Conservation (phyloP, 352 stramenopile species). For the Pythium rishiriense region DNA sequence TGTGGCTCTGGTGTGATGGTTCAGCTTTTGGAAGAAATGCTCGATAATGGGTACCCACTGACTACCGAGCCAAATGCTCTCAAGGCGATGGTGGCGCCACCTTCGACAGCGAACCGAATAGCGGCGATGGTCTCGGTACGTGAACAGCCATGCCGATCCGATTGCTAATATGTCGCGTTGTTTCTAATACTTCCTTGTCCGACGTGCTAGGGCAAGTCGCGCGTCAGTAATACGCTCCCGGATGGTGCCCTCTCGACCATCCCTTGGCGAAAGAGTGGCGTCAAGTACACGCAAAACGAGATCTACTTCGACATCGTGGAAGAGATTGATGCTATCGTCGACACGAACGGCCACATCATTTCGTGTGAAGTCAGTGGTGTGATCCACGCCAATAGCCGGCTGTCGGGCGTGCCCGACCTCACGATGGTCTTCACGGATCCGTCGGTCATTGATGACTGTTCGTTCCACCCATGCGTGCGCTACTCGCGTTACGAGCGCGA, state of each 20-base stretch:
- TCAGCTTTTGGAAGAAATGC: constrained; percentile 95
- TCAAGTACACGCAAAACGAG: constrained; percentile 97
- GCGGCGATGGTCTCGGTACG: constrained; percentile 81
- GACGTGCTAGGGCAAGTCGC: constrained; percentile 72
- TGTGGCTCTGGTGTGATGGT: neutral
- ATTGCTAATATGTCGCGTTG: neutral
- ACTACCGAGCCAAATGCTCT: constrained; percentile 98
- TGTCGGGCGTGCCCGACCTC: constrained; percentile 97
- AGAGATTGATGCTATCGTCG: constrained; percentile 97
- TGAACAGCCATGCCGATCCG: neutral
- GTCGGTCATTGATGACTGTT: constrained; percentile 96
- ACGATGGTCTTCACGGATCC: constrained; percentile 96
- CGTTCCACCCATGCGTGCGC: constrained; percentile 98
- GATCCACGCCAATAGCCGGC: constrained; percentile 94
- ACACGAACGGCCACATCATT: constrained; percentile 89
- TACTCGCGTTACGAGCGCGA: constrained; percentile 96
- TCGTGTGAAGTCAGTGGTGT: constrained; percentile 94
- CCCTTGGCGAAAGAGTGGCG: constrained; percentile 95
- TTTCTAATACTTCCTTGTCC: too few species aligned
- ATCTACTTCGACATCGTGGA: constrained; percentile 99
- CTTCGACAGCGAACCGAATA: constrained; percentile 92
- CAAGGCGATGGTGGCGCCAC: constrained; percentile 96
- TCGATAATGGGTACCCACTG: constrained; percentile 97
- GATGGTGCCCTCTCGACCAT: constrained; percentile 95
- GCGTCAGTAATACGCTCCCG: constrained; percentile 90